These are phyloP conservation scores for Euphorbia lathyris DNA, from an alignment of 345 rosid genomes.

Conservation along the genomic window DNA sequence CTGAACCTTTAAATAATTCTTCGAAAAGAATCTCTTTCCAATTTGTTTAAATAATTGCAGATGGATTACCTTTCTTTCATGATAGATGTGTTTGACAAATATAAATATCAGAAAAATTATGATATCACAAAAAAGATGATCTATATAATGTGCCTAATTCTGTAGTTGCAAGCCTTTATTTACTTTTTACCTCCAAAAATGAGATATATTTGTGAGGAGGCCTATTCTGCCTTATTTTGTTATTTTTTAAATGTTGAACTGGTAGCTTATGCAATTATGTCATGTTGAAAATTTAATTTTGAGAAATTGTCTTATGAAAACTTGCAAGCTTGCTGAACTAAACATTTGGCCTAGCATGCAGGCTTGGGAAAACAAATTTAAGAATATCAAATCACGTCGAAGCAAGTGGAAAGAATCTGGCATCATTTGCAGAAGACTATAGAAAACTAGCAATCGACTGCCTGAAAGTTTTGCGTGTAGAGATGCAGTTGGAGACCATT, in stretches of 20 bases:
- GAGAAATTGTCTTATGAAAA: conserved; percentile 12
- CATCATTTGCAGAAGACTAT: conserved; percentile 82
- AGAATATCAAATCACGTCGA: conserved; percentile 50
- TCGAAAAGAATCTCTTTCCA: neutral
- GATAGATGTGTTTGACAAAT: neutral
- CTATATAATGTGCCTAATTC: neutral
- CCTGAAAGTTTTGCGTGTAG: conserved; percentile 93
- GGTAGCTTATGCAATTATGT: conserved; percentile 9
- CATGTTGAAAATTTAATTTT: neutral
- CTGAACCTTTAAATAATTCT: neutral
- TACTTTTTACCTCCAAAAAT: neutral
- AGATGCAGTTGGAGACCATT: conserved; percentile 94
- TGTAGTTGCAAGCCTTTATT: neutral
- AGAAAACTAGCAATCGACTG: conserved; percentile 95
- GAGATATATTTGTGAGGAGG: neutral
- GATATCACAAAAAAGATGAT: neutral
- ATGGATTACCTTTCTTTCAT: neutral
- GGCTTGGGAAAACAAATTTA: conserved; percentile 68
- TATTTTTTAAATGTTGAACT: neutral
- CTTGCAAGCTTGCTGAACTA: conserved; percentile 14
- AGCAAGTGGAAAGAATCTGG: conserved; percentile 55
- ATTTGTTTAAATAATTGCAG: neutral
- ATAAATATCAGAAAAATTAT: neutral
- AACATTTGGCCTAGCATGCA: conserved; percentile 25
- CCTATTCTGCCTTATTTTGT: conserved; percentile 1